A percentile compares a stretch with the other conserved stretches of the same genome.
These are phyloP conservation scores for Pseudocohnilembus persalinus DNA, from an alignment of 169 alveolate species.

Conservation along the genomic window DNA sequence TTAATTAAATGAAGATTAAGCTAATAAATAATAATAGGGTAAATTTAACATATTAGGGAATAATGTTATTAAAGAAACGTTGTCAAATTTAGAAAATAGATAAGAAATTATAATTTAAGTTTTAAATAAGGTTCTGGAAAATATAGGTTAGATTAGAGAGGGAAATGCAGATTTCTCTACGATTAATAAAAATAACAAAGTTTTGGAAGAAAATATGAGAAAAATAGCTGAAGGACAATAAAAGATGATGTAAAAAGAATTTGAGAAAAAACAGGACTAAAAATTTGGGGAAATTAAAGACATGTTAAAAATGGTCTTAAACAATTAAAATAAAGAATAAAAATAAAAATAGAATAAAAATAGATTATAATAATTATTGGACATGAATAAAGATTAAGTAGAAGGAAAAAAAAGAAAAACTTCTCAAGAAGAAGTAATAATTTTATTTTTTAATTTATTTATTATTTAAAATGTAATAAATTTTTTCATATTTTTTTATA, in stretches of 20 bases:
- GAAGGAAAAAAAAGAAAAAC: background rate
- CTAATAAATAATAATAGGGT: no score
- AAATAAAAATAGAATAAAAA: no score
- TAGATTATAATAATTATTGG: background rate
- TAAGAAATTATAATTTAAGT: background rate
- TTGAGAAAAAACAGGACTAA: background rate
- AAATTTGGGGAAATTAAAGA: background rate
- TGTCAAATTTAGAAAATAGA: background rate
- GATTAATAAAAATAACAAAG: no score
- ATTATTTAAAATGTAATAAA: no score
- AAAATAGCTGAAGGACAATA: background rate
- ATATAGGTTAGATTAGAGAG: background rate
- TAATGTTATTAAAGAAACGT: background rate
- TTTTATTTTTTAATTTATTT: no score
- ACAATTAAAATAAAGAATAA: background rate
- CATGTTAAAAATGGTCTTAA: no score
- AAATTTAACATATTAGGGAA: background rate
- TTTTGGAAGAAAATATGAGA: background rate
- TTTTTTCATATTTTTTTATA: no score
- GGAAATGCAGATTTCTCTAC: background rate
- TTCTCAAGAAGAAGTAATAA: background rate
- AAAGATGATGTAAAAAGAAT: background rate
- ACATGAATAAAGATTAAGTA: background rate
- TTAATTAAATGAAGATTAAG: no score
- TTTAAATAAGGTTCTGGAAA: background rate